phyloP scores from a whole-genome alignment of 805 yeast species.

The Candida piceae region DNA sequence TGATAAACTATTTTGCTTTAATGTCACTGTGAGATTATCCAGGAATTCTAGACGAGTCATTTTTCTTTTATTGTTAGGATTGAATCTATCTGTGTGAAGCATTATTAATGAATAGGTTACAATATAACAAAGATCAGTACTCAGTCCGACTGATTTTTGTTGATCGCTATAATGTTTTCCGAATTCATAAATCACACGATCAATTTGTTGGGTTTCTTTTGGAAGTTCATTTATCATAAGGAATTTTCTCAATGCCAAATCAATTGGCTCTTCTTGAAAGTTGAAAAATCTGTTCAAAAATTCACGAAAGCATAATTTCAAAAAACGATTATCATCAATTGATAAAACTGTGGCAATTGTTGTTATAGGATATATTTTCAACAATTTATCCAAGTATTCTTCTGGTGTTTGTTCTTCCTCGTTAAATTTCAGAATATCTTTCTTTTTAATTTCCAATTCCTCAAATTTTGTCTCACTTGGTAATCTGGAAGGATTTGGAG shows the following conservation, averaged over 20 bases:
- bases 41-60: slow-evolving; percentile 63
- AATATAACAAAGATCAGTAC: slow-evolving; percentile 53
- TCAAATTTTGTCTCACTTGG: slow-evolving; percentile 5
- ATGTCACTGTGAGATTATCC: slow-evolving; percentile 29
- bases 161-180: slow-evolving; percentile 44
- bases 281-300: slow-evolving; percentile 36
- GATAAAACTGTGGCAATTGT: slow-evolving; percentile 27
- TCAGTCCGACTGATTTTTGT: slow-evolving; percentile 34
- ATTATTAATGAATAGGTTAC: slow-evolving; percentile 61
- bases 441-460: slow-evolving; percentile 4
- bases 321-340: slow-evolving; percentile 24
- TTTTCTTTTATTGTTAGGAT: slow-evolving; percentile 59
- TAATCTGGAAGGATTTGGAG: slow-evolving; percentile 7
- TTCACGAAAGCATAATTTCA: slow-evolving; percentile 20
- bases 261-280: slow-evolving; percentile 54
- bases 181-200: slow-evolving; percentile 56
- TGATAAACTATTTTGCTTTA: slow-evolving; percentile 16
- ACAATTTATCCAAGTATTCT: slow-evolving; percentile 29
- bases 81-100: slow-evolving; percentile 71
- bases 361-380: slow-evolving; percentile 22
- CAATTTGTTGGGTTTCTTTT: slow-evolving; percentile 72
- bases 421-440: slow-evolving; percentile 3
- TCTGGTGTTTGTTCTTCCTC: slow-evolving; percentile 26
- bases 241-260: slow-evolving; percentile 57
- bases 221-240: slow-evolving; percentile 58